These are phyloP conservation scores for Parascedosporium putredinis DNA, from an alignment of 2,329 filamentous ascomycete genomes.

Conservation along the genomic window DNA sequence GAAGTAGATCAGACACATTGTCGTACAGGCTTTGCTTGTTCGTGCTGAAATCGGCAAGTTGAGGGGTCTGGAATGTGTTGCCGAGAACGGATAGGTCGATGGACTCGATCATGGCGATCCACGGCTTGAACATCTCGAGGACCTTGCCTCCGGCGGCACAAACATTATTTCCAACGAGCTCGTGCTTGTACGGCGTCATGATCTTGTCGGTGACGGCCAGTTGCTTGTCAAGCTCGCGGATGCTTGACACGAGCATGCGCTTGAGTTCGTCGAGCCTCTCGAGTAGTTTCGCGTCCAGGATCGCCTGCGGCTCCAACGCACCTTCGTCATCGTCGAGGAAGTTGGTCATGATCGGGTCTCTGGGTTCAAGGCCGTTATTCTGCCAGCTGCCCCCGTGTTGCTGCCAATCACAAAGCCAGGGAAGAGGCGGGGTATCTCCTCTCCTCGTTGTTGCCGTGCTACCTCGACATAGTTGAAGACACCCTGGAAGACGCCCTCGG, in stretches of 20 bases:
- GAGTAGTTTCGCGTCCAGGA: conserved; percentile 66
- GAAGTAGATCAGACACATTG: conserved; percentile 76
- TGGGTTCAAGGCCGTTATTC: conserved; percentile 53
- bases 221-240: conserved; percentile 79
- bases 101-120: conserved; percentile 82
- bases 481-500: conserved; percentile 88
- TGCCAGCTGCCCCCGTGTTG: conserved; percentile 81
- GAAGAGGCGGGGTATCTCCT: conserved; percentile 84
- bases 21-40: conserved; percentile 95
- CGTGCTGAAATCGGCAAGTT: conserved; percentile 74
- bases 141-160: conserved; percentile 71
- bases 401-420: conserved; percentile 90
- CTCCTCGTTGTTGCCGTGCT: conserved; percentile 82
- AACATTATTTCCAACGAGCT: conserved; percentile 69
- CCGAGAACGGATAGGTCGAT: conserved; percentile 76
- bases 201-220: conserved; percentile 70
- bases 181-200: conserved; percentile 67
- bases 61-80: conserved; percentile 70
- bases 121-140: conserved; percentile 80
- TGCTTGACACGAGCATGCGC: conserved; percentile 71
- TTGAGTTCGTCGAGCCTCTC: conserved; percentile 81
- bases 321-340: conserved; percentile 78
- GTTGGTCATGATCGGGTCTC: conserved; percentile 67
- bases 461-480: conserved; percentile 97
- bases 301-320: conserved; percentile 57